Evolutionary conservation across 2,329 filamentous ascomycete species (phyloP).

Genomic region (Cytospora piceicola): DNA sequence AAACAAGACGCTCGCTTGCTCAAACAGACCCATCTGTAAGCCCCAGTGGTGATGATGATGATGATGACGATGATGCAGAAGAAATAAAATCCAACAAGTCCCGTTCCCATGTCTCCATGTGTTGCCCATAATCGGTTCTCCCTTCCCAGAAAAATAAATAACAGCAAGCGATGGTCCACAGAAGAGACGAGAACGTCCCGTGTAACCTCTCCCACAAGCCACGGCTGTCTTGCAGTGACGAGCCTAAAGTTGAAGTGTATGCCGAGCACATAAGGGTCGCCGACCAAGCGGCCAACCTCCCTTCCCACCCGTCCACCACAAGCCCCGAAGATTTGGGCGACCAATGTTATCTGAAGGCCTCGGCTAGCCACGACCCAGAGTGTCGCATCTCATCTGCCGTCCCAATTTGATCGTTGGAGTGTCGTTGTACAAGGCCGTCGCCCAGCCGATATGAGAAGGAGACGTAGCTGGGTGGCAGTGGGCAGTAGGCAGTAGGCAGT

Average conservation of each 20-base stretch:
- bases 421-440: constrained; percentile 10
- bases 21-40: constrained; percentile 4
- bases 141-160: background rate
- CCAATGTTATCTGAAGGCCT: background rate
- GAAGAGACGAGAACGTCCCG: background rate
- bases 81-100: background rate
- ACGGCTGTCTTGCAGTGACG: background rate
- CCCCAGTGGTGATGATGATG: background rate
- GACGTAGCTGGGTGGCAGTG: background rate
- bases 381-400: constrained; percentile 4
- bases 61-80: background rate
- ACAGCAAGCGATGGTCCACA: background rate
- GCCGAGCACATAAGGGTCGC: background rate
- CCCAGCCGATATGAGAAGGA: constrained; percentile 2
- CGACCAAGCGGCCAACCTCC: background rate
- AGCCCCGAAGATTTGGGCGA: background rate
- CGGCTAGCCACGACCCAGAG: constrained; percentile 8
- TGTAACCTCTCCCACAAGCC: background rate
- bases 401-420: background rate
- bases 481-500: background rate
- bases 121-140: constrained; percentile 5
- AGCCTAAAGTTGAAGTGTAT: background rate
- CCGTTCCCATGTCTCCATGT: constrained; percentile 17
- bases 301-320: background rate
- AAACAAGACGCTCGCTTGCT: constrained; percentile 14